Evolutionary conservation across 495 filamentous ascomycete species (phyloP), one percentile per base, ranked within the genome.

Genomic region (Penicillium coffeae): DNA sequence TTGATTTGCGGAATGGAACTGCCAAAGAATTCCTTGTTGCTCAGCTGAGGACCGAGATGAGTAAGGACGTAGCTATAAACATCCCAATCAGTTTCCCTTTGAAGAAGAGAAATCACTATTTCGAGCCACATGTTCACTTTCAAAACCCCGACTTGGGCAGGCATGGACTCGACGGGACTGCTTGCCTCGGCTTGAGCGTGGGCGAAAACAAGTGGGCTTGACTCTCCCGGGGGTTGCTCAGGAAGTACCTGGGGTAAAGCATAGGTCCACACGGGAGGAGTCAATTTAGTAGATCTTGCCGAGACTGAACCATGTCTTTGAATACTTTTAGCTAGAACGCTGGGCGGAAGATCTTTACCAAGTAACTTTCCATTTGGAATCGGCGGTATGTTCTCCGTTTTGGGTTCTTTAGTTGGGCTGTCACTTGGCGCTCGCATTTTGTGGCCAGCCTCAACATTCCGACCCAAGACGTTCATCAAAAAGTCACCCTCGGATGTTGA

Each of bases 51-150:
- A 10, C 87, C 84, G n/a, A 96, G 69, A 62, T 96, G 88, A 10
- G 87, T 85, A 10, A 97, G 75, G 21, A 93, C 78, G 62, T 89
- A 96, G 68, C 87, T 91, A 74, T 95, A 95, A 1, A 95, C 71
- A 65, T 97, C 90, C 94, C 94, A 99, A 42, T 96, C 87, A 21
- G 80, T 80, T 38, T 85, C 87, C 34, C 86, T 73, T 54, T 88
- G 83, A 22, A 99, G 69, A 15, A 95, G 68, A 2, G 76, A 77
- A 32, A 91, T 79, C 32, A 95, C 67, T 8, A 79, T 71, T 42
- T 93, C 86, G 13, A 96, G 73, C 86, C 90, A 96, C 39, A 83
- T 66, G 13, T 77, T 77, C 20, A 90, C 78, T 45, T 88, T 78
- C 38, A 96, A 61, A 18, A 78, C 65, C 10, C 62, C 51, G 40